phyloP scores from a whole-genome alignment of 2,329 filamentous ascomycete species.

The Clonostachys sp. region DNA sequence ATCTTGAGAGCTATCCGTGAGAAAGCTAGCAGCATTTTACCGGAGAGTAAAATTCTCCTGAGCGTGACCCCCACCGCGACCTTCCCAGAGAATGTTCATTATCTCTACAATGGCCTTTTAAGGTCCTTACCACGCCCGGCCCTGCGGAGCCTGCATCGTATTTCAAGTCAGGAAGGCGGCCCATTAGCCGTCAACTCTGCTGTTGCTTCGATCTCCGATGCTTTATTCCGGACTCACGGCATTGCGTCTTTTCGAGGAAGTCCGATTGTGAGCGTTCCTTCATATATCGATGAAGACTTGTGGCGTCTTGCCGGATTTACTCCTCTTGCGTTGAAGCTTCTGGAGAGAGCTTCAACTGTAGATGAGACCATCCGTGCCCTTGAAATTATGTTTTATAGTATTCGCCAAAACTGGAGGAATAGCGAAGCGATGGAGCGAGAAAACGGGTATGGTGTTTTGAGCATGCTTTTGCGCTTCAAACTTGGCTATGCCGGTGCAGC shows the following conservation, averaged over 20 bases:
- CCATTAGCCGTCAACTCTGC: constrained; percentile 85
- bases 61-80: constrained; percentile 79
- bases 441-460: constrained; percentile 86
- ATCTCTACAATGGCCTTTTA: constrained; percentile 72
- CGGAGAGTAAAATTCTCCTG: constrained; percentile 76
- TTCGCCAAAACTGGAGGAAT: constrained; percentile 91
- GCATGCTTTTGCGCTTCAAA: constrained; percentile 79
- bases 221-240: constrained; percentile 75
- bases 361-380: constrained; percentile 73
- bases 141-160: constrained; percentile 50
- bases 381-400: constrained; percentile 78
- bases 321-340: constrained; percentile 75
- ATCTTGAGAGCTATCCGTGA: constrained; percentile 84
- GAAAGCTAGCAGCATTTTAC: constrained; percentile 76
- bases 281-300: constrained; percentile 82
- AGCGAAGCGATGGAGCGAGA: constrained; percentile 98
- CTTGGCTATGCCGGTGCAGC: constrained; percentile 48
- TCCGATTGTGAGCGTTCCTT: constrained; percentile 76
- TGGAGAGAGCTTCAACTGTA: constrained; percentile 69
- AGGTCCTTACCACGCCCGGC: constrained; percentile 72
- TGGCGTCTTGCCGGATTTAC: constrained; percentile 94
- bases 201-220: constrained; percentile 82
- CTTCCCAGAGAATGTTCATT: constrained; percentile 75
- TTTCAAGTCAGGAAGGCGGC: constrained; percentile 48
- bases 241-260: constrained; percentile 78